Evolutionary conservation across 768 basidiomycete genomes (phyloP).

Genomic region (Lentinus brumalis): DNA sequence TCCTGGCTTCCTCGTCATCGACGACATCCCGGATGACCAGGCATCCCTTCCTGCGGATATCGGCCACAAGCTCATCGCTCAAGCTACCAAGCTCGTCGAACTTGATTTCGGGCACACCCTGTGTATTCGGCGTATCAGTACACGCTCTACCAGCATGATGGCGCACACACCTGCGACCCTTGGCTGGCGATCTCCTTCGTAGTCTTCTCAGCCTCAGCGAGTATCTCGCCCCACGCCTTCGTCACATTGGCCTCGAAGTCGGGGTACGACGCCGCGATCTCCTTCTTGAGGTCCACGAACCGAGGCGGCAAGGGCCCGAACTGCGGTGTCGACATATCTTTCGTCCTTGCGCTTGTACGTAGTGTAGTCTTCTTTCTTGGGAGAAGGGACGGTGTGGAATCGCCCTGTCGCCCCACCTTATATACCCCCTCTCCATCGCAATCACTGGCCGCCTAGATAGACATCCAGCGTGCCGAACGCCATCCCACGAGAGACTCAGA

Average conservation of each 20-base stretch:
- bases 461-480: conserved; percentile 5
- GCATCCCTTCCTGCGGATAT: conserved; percentile 55
- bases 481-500: conserved; percentile 9
- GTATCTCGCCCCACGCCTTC: conserved; percentile 59
- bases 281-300: conserved; percentile 58
- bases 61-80: conserved; percentile 45
- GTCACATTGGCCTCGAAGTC: conserved; percentile 52
- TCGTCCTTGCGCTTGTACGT: background rate
- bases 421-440: background rate
- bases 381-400: background rate
- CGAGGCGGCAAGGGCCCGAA: conserved; percentile 45
- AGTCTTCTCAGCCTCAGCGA: conserved; percentile 49
- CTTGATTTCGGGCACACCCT: conserved; percentile 66
- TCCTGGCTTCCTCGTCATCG: conserved; percentile 51
- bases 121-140: background rate
- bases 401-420: background rate
- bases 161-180: conserved; percentile 37
- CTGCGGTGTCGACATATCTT: conserved; percentile 9
- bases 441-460: too few relatives aligned
- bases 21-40: conserved; percentile 67
- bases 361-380: background rate
- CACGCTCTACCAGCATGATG: background rate
- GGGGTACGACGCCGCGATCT: conserved; percentile 54
- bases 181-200: conserved; percentile 47
- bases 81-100: conserved; percentile 55